These are phyloP conservation scores for Podila minutissima DNA, from an alignment of 192 early-diverging fungal species.

Conservation along the genomic window DNA sequence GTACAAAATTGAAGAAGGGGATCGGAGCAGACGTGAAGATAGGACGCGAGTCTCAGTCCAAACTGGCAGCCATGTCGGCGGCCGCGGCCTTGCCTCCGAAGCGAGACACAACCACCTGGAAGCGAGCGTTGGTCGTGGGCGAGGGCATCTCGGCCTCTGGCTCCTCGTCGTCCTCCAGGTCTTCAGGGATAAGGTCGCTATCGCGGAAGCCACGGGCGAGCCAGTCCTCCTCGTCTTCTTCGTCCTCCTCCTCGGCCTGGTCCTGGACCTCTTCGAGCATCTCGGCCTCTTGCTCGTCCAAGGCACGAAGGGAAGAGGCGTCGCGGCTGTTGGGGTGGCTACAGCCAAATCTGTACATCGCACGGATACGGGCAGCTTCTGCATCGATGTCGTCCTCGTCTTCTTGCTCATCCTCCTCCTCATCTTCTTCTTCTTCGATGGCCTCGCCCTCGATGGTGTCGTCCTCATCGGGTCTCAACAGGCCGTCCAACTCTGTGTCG, in stretches of 20 bases:
- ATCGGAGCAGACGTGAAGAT: neutral
- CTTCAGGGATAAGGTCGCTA: neutral
- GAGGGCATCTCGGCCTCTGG: neutral
- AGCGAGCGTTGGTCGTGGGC: neutral
- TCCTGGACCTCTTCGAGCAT: neutral
- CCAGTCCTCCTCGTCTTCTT: neutral
- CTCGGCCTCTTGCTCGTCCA: constrained; percentile 3
- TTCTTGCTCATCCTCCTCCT: neutral
- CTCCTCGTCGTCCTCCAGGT: neutral
- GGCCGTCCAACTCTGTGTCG: constrained; percentile 33
- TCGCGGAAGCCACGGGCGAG: no score
- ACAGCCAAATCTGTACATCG: neutral
- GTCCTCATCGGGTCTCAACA: constrained; percentile 32
- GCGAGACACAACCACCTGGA: neutral
- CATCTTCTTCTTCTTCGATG: constrained; percentile 32
- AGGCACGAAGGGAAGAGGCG: neutral
- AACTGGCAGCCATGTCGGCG: constrained; percentile 26
- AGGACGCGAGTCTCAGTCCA: neutral
- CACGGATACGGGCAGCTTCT: neutral
- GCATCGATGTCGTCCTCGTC: constrained; percentile 5
- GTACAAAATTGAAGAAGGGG: constrained; percentile 9
- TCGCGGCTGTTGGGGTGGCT: no score
- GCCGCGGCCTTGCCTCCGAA: constrained; percentile 31
- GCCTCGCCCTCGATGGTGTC: constrained; percentile 42
- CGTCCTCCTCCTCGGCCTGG: neutral